A percentile compares a stretch with the other conserved stretches of the same genome.
Evolutionary conservation across 176 grass and related monocot species (phyloP).

Genomic region (Hordeum marinum): DNA sequence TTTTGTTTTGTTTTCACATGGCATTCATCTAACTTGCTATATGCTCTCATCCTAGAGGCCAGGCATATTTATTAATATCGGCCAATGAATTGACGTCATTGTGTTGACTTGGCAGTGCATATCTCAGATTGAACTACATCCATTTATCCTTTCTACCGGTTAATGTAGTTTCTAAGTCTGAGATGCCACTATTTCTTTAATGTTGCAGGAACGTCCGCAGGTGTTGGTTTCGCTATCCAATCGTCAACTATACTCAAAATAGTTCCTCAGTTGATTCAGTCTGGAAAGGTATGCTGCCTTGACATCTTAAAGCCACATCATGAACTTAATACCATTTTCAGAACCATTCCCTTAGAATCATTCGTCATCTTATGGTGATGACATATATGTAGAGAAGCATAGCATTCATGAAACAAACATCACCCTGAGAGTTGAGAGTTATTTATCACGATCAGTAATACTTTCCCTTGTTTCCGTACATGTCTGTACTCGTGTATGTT

Average conservation of each 20-base stretch:
- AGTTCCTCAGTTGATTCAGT: constrained; percentile 86
- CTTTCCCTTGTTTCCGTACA: background rate
- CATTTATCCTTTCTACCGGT: background rate
- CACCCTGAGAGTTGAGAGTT: background rate
- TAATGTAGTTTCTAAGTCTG: constrained; percentile 16
- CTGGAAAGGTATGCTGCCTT: constrained; percentile 72
- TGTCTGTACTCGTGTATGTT: background rate
- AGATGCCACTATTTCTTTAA: constrained; percentile 24
- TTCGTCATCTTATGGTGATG: background rate
- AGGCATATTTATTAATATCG: background rate
- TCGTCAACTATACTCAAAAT: constrained; percentile 93
- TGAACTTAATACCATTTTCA: background rate
- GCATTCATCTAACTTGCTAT: background rate
- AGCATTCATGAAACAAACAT: constrained; percentile 3
- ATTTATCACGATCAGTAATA: background rate
- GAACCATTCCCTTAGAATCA: background rate
- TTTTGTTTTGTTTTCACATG: background rate
- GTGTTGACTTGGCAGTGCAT: background rate
- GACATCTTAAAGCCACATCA: background rate
- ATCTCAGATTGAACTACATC: constrained; percentile 1
- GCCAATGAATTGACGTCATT: background rate
- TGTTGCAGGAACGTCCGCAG: constrained; percentile 78
- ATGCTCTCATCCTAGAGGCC: constrained; percentile 2
- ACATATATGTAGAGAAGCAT: background rate
- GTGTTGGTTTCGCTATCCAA: constrained; percentile 92